Base-by-base conservation (phyloP, 2,329 filamentous ascomycete genomes). In the Nothophoma quercina region DNA sequence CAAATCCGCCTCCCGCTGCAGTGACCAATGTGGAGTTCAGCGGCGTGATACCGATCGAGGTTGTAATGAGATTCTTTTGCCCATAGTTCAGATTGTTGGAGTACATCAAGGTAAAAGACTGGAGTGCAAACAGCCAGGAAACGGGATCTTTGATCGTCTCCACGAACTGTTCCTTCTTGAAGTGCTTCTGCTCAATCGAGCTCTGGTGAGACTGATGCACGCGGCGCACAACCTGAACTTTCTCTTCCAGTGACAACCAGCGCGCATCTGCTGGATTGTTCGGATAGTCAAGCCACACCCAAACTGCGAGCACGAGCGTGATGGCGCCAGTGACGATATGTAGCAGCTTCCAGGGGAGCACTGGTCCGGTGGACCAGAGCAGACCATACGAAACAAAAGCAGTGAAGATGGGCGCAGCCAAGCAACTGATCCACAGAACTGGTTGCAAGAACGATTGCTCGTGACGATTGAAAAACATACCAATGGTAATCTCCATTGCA, bases 401-500 rank as follows among this genome's bases (percentile, higher is more conserved):
- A 10, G 32, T 34, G 32, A 10, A 15, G 16, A 34, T 18, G 12
- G 32, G 32, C 8, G 32, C 32, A 21, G 32, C 32, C 7, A 21
- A 10, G 18, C 40, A 43, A 15, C 29, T 43, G 21, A 43, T 43
- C 40, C 40, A 43, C 2, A 43, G 21, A 3, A 43, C 40, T 3
- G 40, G 40, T 10, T 43, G 40, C 7, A 43, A 15, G 22, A 34
- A 43, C 1, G 40, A 43, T 15, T 43, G 40, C n/a, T 34, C 40
- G 29, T 43, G 22, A 6, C 40, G 40, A 15, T 43, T 43, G 40
- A 43, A 43, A 15, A 43, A 43, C 40, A 34, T 43, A 9, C 40
- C 40, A 21, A 43, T 43, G 6, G 40, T 43, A 9, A 43, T 43
- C 7, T 43, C 40, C 40, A 43, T 43, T n/a, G 40, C 40, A 7